phyloP scores from a whole-genome alignment of 2,329 filamentous ascomycete species.

The Pyrenophora teres region DNA sequence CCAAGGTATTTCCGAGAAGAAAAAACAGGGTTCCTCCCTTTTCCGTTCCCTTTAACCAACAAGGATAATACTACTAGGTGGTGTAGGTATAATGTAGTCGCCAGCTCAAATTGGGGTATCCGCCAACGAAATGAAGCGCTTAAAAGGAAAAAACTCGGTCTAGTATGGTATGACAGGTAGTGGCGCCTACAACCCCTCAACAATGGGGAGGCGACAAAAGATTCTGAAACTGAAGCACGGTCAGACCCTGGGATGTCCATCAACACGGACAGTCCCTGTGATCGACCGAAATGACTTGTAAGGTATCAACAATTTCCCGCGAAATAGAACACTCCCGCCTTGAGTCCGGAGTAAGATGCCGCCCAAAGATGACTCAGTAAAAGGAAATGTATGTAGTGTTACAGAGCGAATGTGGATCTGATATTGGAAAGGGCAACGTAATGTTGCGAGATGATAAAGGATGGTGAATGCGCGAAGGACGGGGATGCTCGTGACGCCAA shows the following conservation, averaged over 20 bases:
- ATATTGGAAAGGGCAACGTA: slow-evolving; percentile 24
- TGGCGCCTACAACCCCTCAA: slow-evolving; percentile 17
- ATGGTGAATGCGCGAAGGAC: slow-evolving; percentile 28
- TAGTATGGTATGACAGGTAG: slow-evolving; percentile 41
- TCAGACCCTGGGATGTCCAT: slow-evolving; percentile 10
- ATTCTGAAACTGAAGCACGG: slow-evolving; percentile 22
- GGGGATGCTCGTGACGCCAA: slow-evolving; percentile 27
- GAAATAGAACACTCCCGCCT: slow-evolving; percentile 19
- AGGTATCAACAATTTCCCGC: slow-evolving; percentile 23
- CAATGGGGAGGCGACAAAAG: slow-evolving; percentile 19
- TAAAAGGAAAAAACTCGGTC: slow-evolving; percentile 32
- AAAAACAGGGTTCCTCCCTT: slow-evolving; percentile 5
- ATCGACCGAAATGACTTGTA: slow-evolving; percentile 7
- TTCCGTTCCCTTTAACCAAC: slow-evolving; percentile 20
- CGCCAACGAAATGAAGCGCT: slow-evolving; percentile 36
- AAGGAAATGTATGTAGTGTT: slow-evolving; percentile 26
- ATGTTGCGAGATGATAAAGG: slow-evolving; percentile 29
- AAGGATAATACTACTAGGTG: slow-evolving; percentile 17
- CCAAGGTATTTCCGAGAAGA: slow-evolving; percentile 17
- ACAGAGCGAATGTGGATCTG: slow-evolving; percentile 30
- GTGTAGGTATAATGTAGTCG: slow-evolving; percentile 29
- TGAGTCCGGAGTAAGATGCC: slow-evolving; percentile 29
- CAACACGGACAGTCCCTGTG: slow-evolving; percentile 10
- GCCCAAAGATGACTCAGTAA: slow-evolving; percentile 29
- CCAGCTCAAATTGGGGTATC: slow-evolving; percentile 45